Base-by-base conservation (phyloP, 1,284 basidiomycete genomes). In the Xerocomus tenax region DNA sequence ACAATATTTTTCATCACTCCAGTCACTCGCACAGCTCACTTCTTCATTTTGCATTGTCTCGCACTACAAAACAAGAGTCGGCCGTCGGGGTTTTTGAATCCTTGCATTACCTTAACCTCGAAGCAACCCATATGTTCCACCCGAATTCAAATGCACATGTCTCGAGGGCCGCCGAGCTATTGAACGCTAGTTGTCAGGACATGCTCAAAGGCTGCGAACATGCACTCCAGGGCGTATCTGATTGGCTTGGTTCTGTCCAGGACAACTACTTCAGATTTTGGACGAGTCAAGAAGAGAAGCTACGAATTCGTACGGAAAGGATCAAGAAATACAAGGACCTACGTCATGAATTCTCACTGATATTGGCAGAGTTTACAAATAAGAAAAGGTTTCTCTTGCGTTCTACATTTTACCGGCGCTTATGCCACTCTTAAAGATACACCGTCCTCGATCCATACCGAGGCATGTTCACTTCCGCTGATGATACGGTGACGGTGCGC, bases 31-130 rank as follows among this genome's bases (percentile, higher is more conserved):
- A 66, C 41, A 48, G 59, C 46, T 57, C 69, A 6, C 53, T 63
- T 19, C 58, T 60, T 43, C 65, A 66, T 52, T 49, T 65, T 15
- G 60, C 65, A 3, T 53, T 68, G 28, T 57, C 60, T 40, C 70
- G 60, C 43, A 21, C 50, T 7, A 50, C 57, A 25, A 69, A 58
- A 54, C 54, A 50, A 23, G 79, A 88, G 61, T 72, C 77, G 30
- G 80, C 79, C 0, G 90, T 92, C 0, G 90, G 88, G 0, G 79
- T 89, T 8, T 91, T 91, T 57, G 89, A 92, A 66, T 81, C 78
- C 10, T 81, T 87, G 59, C 70, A 81, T 30, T 91, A 91, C 62
- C 74, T 90, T 59, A 80, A 90, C 55, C 70, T 91, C 5, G 89
- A 92, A 61, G 74, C 78, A 13, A 75, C 69, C 9, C 71, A 74